phyloP scores from a whole-genome alignment of 2,329 filamentous ascomycete genomes.

The Ascochyta rabiei region DNA sequence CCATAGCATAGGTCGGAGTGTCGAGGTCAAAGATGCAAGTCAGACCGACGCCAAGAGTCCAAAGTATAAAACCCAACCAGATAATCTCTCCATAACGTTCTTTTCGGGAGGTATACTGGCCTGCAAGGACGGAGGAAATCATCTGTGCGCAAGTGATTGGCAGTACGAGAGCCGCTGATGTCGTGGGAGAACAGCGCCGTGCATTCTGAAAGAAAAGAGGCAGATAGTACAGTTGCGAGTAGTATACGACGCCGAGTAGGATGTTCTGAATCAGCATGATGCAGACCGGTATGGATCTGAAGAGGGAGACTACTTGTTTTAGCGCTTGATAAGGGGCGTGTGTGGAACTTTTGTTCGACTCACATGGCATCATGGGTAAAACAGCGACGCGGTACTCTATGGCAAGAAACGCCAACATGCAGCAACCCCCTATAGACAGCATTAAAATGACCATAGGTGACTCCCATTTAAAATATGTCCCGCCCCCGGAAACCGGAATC shows the following conservation, averaged over 20 bases:
- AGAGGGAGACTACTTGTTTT: slow-evolving; percentile 54
- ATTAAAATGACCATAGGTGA: slow-evolving; percentile 66
- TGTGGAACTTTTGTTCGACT: slow-evolving; percentile 14
- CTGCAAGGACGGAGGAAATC: slow-evolving; percentile 55
- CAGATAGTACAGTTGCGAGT: slow-evolving; percentile 65
- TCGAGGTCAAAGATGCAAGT: slow-evolving; percentile 53
- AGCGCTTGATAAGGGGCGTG: background rate
- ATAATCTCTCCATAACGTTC: slow-evolving; percentile 58
- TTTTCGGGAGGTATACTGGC: slow-evolving; percentile 63
- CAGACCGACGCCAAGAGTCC: slow-evolving; percentile 58
- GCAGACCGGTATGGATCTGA: slow-evolving; percentile 59
- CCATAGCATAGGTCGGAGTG: slow-evolving; percentile 52
- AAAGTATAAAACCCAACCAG: slow-evolving; percentile 55
- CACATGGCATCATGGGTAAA: slow-evolving; percentile 64
- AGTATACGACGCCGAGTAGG: slow-evolving; percentile 65
- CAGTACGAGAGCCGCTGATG: slow-evolving; percentile 58
- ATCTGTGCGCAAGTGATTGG: slow-evolving; percentile 44
- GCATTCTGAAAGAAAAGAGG: slow-evolving; percentile 68
- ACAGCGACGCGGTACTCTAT: slow-evolving; percentile 62
- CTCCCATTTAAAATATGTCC: slow-evolving; percentile 62
- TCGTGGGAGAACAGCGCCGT: slow-evolving; percentile 51
- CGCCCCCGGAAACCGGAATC: slow-evolving; percentile 68
- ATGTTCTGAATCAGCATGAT: slow-evolving; percentile 65
- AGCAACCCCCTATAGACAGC: slow-evolving; percentile 58
- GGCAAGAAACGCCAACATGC: slow-evolving; percentile 57